Evolutionary conservation across 192 early-diverging fungal genomes (phyloP).

Genomic region (Gonapodya sp.): DNA sequence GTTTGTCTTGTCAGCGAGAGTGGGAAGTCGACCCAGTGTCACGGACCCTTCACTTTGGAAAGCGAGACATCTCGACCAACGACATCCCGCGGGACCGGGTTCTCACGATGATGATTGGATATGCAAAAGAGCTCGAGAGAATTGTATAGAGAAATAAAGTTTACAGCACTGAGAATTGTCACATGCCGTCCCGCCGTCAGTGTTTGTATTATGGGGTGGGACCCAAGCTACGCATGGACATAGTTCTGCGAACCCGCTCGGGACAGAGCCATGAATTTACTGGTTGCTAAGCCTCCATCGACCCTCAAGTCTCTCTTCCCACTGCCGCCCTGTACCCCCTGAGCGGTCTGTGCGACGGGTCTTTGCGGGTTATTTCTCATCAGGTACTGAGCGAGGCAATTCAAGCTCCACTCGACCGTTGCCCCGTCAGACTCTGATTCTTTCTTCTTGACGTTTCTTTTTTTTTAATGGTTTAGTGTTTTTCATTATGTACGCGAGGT

Average conservation of each 20-base stretch:
- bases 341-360: neutral
- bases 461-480: too few relatives aligned
- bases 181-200: too few relatives aligned
- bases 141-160: conserved; percentile 75
- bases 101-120: conserved; percentile 73
- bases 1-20: conserved; percentile 37
- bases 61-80: conserved; percentile 44
- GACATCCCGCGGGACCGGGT: conserved; percentile 76
- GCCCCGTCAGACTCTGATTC: neutral
- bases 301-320: too few relatives aligned
- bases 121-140: conserved; percentile 91
- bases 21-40: conserved; percentile 77
- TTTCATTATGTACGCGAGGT: too few relatives aligned
- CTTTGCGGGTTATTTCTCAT: neutral
- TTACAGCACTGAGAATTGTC: neutral
- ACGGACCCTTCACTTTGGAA: conserved; percentile 71
- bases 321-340: too few relatives aligned
- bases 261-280: neutral
- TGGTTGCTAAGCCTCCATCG: too few relatives aligned
- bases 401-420: neutral
- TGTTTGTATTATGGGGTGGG: too few relatives aligned
- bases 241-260: neutral
- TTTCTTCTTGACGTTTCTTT: neutral
- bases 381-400: neutral
- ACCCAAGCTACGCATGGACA: too few relatives aligned